These are phyloP conservation scores for Lactarius deliciosus DNA, from an alignment of 768 basidiomycete species.

Conservation along the genomic window DNA sequence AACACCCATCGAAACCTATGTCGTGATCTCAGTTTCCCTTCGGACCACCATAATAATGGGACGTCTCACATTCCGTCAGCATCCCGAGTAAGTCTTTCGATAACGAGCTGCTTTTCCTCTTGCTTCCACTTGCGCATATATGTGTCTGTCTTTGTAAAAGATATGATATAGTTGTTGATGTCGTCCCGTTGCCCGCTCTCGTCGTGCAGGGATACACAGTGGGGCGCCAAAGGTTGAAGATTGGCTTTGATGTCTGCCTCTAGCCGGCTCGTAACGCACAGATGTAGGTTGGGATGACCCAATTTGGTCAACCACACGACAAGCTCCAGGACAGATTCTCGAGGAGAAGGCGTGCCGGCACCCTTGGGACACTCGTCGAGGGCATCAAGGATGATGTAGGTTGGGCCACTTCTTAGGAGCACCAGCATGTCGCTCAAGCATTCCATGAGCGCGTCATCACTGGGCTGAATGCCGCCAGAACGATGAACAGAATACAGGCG, in stretches of 20 bases:
- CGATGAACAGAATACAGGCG: background rate
- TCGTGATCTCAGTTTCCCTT: background rate
- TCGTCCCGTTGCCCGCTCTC: background rate
- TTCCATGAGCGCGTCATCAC: background rate
- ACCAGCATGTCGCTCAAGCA: background rate
- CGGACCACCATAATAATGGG: background rate
- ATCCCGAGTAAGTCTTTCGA: too few relatives aligned
- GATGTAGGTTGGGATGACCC: background rate
- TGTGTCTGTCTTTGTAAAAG: background rate
- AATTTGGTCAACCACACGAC: background rate
- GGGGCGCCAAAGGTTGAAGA: background rate
- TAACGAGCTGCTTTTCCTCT: too few relatives aligned
- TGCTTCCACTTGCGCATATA: too few relatives aligned
- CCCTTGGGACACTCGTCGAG: background rate
- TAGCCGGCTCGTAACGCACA: background rate
- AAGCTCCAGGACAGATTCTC: background rate
- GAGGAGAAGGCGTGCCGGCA: background rate
- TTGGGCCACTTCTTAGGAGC: background rate
- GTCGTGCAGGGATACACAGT: background rate
- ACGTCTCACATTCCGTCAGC: background rate
- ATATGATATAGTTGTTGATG: background rate
- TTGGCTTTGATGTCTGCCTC: background rate
- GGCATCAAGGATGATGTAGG: background rate
- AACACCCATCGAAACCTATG: background rate
- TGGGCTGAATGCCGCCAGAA: background rate